Evolutionary conservation across 805 yeast species (phyloP).

Genomic region (Ogataea saltuana): DNA sequence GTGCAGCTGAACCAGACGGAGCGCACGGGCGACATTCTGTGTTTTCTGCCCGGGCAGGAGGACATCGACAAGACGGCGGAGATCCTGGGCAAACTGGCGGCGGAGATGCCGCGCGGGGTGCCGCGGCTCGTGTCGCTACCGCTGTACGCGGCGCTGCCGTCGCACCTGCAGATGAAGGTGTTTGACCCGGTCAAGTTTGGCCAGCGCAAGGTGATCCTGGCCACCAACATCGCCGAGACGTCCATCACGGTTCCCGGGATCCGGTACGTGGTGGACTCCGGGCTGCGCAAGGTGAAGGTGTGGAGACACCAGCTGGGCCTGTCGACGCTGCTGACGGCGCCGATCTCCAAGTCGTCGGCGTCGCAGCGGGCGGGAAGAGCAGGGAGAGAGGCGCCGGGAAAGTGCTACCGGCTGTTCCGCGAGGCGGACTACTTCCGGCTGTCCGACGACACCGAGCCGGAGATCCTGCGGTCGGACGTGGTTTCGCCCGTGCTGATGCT

Average conservation of each 20-base stretch:
- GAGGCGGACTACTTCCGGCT: slow-evolving; percentile 67
- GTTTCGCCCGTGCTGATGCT: slow-evolving; percentile 81
- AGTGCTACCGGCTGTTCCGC: slow-evolving; percentile 79
- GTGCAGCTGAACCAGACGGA: slow-evolving; percentile 80
- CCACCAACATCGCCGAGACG: slow-evolving; percentile 97
- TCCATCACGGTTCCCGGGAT: slow-evolving; percentile 96
- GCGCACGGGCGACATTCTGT: slow-evolving; percentile 85
- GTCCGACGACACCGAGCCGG: slow-evolving; percentile 86
- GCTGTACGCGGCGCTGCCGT: slow-evolving; percentile 91
- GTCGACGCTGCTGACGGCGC: slow-evolving; percentile 88
- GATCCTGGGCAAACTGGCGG: slow-evolving; percentile 58
- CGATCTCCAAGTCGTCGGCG: slow-evolving; percentile 93
- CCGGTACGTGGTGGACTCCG: slow-evolving; percentile 88
- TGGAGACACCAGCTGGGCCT: slow-evolving; percentile 93
- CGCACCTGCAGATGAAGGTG: slow-evolving; percentile 77
- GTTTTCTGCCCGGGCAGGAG: slow-evolving; percentile 95
- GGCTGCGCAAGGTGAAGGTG: slow-evolving; percentile 88
- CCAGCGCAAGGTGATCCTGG: slow-evolving; percentile 80
- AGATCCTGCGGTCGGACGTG: slow-evolving; percentile 83
- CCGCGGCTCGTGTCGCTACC: slow-evolving; percentile 80
- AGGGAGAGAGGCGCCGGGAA: slow-evolving; percentile 96
- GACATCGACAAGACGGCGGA: slow-evolving; percentile 87
- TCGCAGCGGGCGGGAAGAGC: slow-evolving; percentile 97
- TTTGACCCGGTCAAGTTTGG: slow-evolving; percentile 64
- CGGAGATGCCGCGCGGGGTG: slow-evolving; percentile 68